Conservation (phyloP, 2,329 filamentous ascomycete species). For the Diaporthe longicolla region DNA sequence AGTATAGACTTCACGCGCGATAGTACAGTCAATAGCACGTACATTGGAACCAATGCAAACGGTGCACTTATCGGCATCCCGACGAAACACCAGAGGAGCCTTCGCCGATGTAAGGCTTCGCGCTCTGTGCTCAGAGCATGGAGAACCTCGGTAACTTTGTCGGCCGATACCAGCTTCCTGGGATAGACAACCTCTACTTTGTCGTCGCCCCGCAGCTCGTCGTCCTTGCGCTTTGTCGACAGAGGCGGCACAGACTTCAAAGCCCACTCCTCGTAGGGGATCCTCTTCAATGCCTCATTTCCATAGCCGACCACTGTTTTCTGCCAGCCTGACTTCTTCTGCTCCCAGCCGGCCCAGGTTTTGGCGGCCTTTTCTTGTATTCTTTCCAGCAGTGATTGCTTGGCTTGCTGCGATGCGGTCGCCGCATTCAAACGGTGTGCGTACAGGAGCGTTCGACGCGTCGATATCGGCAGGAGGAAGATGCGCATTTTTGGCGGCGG, state of each 20-base stretch:
- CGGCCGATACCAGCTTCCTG: constrained; percentile 74
- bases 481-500: constrained; percentile 78
- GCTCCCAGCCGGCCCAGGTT: constrained; percentile 90
- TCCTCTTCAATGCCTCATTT: constrained; percentile 86
- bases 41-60: constrained; percentile 88
- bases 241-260: constrained; percentile 93
- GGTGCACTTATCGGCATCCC: constrained; percentile 88
- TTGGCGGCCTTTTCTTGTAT: constrained; percentile 78
- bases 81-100: constrained; percentile 84
- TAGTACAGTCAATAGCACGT: constrained; percentile 56
- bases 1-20: constrained; percentile 21
- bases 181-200: constrained; percentile 85
- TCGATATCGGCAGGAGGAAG: constrained; percentile 94
- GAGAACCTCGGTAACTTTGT: constrained; percentile 76
- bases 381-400: constrained; percentile 75
- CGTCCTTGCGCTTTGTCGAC: constrained; percentile 74
- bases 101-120: constrained; percentile 81
- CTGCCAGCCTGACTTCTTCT: constrained; percentile 88
- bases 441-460: constrained; percentile 90
- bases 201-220: constrained; percentile 73
- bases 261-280: constrained; percentile 98
- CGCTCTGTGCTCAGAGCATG: constrained; percentile 82
- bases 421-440: constrained; percentile 80
- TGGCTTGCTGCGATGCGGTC: constrained; percentile 62
- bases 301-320: constrained; percentile 88